These are phyloP conservation scores for Parathielavia hyrcaniae DNA, from an alignment of 495 filamentous ascomycete species.

Conservation along the genomic window DNA sequence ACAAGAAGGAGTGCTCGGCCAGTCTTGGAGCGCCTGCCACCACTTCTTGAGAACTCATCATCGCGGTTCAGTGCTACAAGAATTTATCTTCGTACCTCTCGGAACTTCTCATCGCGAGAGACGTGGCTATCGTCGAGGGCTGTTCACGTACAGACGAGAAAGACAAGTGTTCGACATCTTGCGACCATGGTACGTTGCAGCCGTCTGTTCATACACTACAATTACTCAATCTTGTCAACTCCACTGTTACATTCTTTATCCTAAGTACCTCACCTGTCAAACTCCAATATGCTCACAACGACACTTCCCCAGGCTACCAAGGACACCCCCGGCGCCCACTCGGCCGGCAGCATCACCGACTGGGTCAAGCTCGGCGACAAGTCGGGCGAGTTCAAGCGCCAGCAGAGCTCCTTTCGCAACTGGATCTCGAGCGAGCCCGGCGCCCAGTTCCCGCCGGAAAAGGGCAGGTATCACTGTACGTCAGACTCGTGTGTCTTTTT, in stretches of 20 bases:
- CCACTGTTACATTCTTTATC: not conserved
- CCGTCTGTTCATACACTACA: not conserved
- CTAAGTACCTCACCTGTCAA: not conserved
- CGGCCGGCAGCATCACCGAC: constrained; percentile 57
- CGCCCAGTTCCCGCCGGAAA: constrained; percentile 64
- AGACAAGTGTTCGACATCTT: not conserved
- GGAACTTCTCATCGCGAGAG: not conserved
- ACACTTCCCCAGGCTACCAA: constrained; percentile 14
- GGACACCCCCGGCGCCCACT: constrained; percentile 8
- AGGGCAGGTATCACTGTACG: constrained; percentile 60
- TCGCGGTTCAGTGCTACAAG: not conserved
- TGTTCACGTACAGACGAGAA: not conserved
- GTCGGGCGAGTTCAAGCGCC: constrained; percentile 85
- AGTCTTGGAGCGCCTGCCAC: not conserved
- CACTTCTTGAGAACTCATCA: constrained; percentile 1
- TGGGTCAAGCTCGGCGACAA: constrained; percentile 72
- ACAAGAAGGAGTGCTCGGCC: constrained; percentile 4
- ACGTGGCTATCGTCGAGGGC: not conserved
- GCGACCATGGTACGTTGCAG: not conserved
- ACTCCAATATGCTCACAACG: not conserved
- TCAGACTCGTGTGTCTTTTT: too few species aligned
- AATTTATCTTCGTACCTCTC: not conserved
- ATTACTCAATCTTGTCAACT: too few species aligned
- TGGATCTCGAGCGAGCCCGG: constrained; percentile 56
- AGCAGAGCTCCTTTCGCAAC: constrained; percentile 62